Evolutionary conservation across 2,329 filamentous ascomycete species (phyloP), one percentile per base, ranked within the genome.

Genomic region (Thelonectria olida): DNA sequence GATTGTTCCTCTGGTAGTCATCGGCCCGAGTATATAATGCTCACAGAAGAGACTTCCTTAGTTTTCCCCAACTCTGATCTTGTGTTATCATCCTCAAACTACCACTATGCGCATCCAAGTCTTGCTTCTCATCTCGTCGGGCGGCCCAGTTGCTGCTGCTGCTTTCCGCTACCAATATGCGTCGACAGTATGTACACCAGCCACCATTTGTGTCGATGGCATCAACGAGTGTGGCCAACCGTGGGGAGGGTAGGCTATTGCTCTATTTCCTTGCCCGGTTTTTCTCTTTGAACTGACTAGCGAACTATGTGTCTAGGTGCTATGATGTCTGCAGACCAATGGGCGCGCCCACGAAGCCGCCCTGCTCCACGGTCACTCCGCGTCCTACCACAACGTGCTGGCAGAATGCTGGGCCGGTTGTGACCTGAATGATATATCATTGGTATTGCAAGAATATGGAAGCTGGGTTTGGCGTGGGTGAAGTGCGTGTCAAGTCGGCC

Each of bases 301-400:
- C 50, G 67, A 39, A 3, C 2, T 3, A 5, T 20, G 31, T 34
- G 31, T n/a, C 17, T 12, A 76, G 74, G 6, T 77, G 75, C 45
- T 77, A 72, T 58, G 65, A 75, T 54, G 59, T 65, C 13, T 77
- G 75, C 59, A 60, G 58, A 19, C 66, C 67, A 27, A 42, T 73
- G 7, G 38, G 58, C 13, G 52, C 64, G 17, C 72, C 73, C 25
- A 42, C 49, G 17, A 57, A 39, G 41, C 66, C 71, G 23, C 51
- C 51, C 22, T 72, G 67, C 31, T 61, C 70, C 13, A 23, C 59
- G 6, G 22, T 27, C 1, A 59, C 54, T 13, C 20, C 42, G 12
- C 22, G 13, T 10, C 20, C 22, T 10, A 15, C 41, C 5, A 22
- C 41, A n/a, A 22, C 7, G 20, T 7, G 7, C 6, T 41, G 15